Evolutionary conservation across 257 asterid genomes (phyloP).

Genomic region (Solanum pinnatisectum): DNA sequence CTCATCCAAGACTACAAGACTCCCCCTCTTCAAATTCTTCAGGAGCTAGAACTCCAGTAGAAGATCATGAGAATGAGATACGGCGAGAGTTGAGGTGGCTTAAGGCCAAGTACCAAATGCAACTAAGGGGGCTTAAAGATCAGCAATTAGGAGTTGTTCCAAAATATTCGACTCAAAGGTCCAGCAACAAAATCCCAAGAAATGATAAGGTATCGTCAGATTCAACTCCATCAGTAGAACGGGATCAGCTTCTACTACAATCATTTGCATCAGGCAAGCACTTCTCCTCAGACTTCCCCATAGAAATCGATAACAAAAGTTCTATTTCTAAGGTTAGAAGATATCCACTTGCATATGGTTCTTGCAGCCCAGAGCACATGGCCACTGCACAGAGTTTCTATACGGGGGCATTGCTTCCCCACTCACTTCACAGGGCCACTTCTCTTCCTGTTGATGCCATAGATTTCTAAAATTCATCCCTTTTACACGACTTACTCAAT

Average conservation of each 20-base stretch:
- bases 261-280: constrained; percentile 10
- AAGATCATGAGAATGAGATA: constrained; percentile 32
- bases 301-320: constrained; percentile 9
- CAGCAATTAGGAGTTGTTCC: constrained; percentile 23
- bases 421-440: constrained; percentile 47
- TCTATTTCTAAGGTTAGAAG: constrained; percentile 13
- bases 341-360: constrained; percentile 25
- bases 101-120: constrained; percentile 55
- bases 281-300: constrained; percentile 4
- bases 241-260: constrained; percentile 5
- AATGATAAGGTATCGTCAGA: background rate
- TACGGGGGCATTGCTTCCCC: constrained; percentile 32
- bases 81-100: constrained; percentile 55
- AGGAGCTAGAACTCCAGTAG: constrained; percentile 5
- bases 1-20: background rate
- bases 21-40: constrained; percentile 11
- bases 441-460: constrained; percentile 68
- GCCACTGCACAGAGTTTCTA: constrained; percentile 44
- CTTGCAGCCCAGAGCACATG: constrained; percentile 50
- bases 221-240: background rate
- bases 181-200: constrained; percentile 4
- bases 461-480: constrained; percentile 24
- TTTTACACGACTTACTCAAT: background rate
- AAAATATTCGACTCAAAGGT: constrained; percentile 4
- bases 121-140: constrained; percentile 42